A percentile compares a stretch with the other conserved stretches of the same genome.
phyloP scores from a whole-genome alignment of 129 eudicot species.

The Pulicaria dysenterica region DNA sequence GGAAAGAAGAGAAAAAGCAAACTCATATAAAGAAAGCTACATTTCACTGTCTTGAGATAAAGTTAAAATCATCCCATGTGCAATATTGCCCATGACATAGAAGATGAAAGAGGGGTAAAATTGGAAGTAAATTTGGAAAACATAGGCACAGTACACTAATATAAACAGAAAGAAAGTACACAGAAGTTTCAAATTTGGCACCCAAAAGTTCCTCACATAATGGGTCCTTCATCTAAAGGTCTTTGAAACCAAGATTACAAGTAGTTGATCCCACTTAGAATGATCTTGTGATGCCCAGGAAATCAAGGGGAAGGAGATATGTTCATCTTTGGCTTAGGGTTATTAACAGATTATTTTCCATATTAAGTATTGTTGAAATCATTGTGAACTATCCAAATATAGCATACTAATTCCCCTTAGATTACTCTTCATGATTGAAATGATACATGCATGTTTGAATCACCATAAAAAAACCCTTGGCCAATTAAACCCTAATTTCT shows the following conservation, averaged over 20 bases:
- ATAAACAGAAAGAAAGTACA: conserved; percentile 5
- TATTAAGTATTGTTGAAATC: conserved; percentile 26
- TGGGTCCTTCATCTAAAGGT: conserved; percentile 36
- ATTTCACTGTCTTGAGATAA: conserved; percentile 48
- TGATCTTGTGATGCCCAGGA: conserved; percentile 52
- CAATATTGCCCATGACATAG: conserved; percentile 26
- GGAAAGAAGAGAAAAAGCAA: conserved; percentile 36
- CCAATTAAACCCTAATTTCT: conserved; percentile 13
- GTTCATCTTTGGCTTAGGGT: conserved; percentile 20
- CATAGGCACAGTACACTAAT: not conserved
- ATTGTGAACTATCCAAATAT: conserved; percentile 5
- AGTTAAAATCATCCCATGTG: conserved; percentile 73
- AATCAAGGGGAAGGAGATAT: conserved; percentile 54
- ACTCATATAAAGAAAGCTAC: conserved; percentile 47
- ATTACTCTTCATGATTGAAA: not conserved
- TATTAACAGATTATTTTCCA: conserved; percentile 7
- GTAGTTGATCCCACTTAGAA: conserved; percentile 45
- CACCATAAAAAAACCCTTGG: not conserved
- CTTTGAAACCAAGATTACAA: conserved; percentile 41
- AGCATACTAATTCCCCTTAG: not conserved
- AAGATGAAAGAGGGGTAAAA: conserved; percentile 37
- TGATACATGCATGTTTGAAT: conserved; percentile 4
- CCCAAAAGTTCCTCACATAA: conserved; percentile 29
- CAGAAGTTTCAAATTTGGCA: conserved; percentile 42
- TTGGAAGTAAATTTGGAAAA: not conserved